Conservation (phyloP, 129 eudicot genomes). For the Centrapalus pauciflorus region DNA sequence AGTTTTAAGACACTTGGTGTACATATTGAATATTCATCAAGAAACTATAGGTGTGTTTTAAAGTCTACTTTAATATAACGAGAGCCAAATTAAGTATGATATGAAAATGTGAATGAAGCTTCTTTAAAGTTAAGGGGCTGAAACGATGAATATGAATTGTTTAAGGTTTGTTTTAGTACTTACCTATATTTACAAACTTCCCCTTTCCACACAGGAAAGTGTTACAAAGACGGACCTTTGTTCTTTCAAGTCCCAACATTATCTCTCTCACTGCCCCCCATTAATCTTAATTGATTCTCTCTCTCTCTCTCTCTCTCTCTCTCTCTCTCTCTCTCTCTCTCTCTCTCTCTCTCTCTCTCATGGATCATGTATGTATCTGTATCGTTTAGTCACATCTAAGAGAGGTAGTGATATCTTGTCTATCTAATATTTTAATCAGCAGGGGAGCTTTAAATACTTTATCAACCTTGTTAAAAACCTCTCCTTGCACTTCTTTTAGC, state of each 20-base stretch:
- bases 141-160: constrained; percentile 4
- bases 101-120: constrained; percentile 16
- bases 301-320: constrained; percentile 19
- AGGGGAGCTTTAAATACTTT: constrained; percentile 34
- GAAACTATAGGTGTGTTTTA: too few species aligned
- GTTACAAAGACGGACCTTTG: constrained; percentile 31
- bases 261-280: constrained; percentile 38
- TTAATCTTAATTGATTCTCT: constrained; percentile 19
- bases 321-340: constrained; percentile 17
- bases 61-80: neutral
- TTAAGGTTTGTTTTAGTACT: constrained; percentile 14
- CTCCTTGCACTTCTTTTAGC: constrained; percentile 32
- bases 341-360: neutral
- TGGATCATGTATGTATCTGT: constrained; percentile 3
- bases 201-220: constrained; percentile 42
- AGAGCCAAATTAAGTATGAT: neutral
- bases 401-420: constrained; percentile 33
- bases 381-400: constrained; percentile 33
- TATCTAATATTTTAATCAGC: constrained; percentile 24
- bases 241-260: constrained; percentile 43
- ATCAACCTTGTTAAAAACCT: constrained; percentile 25
- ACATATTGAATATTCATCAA: too few species aligned
- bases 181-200: constrained; percentile 29
- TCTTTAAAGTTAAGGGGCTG: neutral
- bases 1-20: neutral